Base-by-base conservation (phyloP, 23 red algal species). In the Gracilaria gracilis region DNA sequence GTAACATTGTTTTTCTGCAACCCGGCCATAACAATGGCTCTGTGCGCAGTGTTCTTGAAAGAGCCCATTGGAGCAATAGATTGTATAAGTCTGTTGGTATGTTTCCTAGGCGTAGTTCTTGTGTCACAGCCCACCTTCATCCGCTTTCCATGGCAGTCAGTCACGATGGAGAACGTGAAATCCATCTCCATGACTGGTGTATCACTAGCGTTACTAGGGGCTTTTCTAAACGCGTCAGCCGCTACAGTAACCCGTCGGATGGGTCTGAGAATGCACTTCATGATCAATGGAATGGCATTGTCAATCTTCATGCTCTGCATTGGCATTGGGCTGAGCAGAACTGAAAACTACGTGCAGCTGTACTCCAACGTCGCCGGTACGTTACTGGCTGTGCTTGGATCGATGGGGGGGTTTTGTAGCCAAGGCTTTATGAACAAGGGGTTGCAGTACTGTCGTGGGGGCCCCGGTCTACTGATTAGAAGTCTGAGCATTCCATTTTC, bases 361-460 rank as follows among this genome's bases (percentile, higher is more conserved):
- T 21, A 37, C 6, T 36, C 55, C 37, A 86, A 49, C 0, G 17
- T 28, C 6, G n/a, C 44, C n/a, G 82, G 82, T 28, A 57, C 61
- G 19, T 19, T 72, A 40, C 23, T 86, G 19, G 38, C 82, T 42
- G 9, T 47, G 6, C 37, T 67, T 21, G 82, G 57, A 31, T 57
- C 64, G 9, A 31, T 0, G 64, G 44, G 40, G 28, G 82, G 47
- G 25, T 86, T 86, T 86, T 42, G 61, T 38, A 44, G 64, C n/a
- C 82, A 86, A 39, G 62, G 61, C 31, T 86, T 48, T 51, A 34
- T 86, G 34, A 86, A 86, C 49, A 67, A 47, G 64, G 64, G 82
- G 58, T 37, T 86, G 19, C 82, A 86, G 64, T 57, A 67, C 0
- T 86, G 82, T 54, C 57, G 82, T 35, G 61, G 57, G 57, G 82